Evolutionary conservation across 192 early-diverging fungal species (phyloP).

Genomic region (Coemansia pectinata): DNA sequence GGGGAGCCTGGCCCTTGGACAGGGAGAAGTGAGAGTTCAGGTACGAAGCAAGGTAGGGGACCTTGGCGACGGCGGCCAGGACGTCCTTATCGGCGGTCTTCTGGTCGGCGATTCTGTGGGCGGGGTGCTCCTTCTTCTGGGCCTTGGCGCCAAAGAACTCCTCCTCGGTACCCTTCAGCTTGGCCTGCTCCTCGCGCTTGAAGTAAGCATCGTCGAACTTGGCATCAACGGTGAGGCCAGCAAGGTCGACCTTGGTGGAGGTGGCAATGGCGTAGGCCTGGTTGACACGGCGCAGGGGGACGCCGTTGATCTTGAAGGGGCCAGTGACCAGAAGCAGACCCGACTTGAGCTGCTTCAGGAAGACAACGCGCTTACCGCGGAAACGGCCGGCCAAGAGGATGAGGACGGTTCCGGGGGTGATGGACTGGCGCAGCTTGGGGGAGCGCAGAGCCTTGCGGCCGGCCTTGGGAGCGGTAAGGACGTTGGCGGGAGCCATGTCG

Average conservation of each 20-base stretch:
- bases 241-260: conserved; percentile 96
- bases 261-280: conserved; percentile 99
- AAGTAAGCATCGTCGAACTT: conserved; percentile 97
- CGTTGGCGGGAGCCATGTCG: conserved; percentile 83
- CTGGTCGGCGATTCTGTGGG: conserved; percentile 84
- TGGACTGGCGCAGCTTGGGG: conserved; percentile 79
- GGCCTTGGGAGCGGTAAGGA: conserved; percentile 75
- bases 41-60: conserved; percentile 87
- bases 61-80: conserved; percentile 77
- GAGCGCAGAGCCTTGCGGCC: conserved; percentile 75
- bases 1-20: conserved; percentile 95
- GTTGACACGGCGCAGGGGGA: conserved; percentile 97
- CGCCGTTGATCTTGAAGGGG: conserved; percentile 98
- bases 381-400: conserved; percentile 95
- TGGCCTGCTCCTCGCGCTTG: conserved; percentile 72
- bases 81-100: conserved; percentile 87
- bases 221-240: conserved; percentile 63
- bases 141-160: conserved; percentile 82
- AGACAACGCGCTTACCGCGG: conserved; percentile 99
- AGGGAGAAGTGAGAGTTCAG: conserved; percentile 86
- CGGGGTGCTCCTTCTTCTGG: conserved; percentile 78
- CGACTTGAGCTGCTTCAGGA: conserved; percentile 92
- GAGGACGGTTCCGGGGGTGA: conserved; percentile 97
- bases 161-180: conserved; percentile 80
- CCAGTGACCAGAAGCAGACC: conserved; percentile 97